phyloP scores from a whole-genome alignment of 306 rosid genomes.

The Inga oerstediana region DNA sequence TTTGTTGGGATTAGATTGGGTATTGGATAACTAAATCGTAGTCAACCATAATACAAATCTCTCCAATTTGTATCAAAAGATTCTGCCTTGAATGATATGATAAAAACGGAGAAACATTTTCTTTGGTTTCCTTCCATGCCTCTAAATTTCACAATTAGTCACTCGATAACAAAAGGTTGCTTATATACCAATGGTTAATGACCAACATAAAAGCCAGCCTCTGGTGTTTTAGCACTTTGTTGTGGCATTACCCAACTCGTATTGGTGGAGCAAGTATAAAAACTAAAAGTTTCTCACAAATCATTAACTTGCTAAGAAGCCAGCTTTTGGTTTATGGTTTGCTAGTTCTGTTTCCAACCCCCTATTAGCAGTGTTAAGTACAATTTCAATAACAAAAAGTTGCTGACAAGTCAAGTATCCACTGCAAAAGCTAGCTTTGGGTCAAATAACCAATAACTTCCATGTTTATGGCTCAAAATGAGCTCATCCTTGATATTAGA shows the following conservation, averaged over 20 bases:
- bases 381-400: conserved; percentile 8
- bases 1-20: background rate
- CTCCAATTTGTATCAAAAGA: background rate
- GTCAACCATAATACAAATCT: background rate
- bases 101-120: background rate
- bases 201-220: background rate
- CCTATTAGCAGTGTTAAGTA: conserved; percentile 19
- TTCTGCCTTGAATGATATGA: background rate
- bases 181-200: conserved; percentile 25
- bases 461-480: conserved; percentile 17
- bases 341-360: conserved; percentile 8
- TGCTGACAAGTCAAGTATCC: conserved; percentile 15
- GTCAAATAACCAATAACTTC: conserved; percentile 28
- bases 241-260: conserved; percentile 10
- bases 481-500: conserved; percentile 6
- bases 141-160: background rate
- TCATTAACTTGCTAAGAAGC: conserved; percentile 15
- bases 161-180: conserved; percentile 3
- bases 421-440: background rate
- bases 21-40: background rate
- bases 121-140: background rate
- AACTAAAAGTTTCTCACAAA: conserved; percentile 15
- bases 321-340: background rate
- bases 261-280: conserved; percentile 7
- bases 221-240: conserved; percentile 4